phyloP scores from a whole-genome alignment of 2,329 filamentous ascomycete species.

The Fusarium sp. region DNA sequence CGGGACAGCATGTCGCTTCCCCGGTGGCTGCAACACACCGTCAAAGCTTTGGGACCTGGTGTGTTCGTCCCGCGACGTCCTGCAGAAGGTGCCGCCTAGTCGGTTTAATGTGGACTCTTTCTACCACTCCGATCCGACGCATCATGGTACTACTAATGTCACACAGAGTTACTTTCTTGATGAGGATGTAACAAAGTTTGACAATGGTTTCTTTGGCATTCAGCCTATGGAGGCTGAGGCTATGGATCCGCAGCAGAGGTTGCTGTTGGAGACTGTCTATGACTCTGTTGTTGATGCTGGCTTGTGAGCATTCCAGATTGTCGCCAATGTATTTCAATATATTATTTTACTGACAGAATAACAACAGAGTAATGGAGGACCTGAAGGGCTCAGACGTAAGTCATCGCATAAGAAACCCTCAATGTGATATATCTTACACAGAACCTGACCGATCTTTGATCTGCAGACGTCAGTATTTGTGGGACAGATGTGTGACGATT shows the following conservation, averaged over 20 bases:
- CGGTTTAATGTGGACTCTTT: constrained; percentile 17
- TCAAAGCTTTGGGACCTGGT: constrained; percentile 26
- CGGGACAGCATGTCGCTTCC: constrained; percentile 14
- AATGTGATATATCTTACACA: not conserved
- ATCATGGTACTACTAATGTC: constrained; percentile 16
- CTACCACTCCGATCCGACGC: constrained; percentile 4
- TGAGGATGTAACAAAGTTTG: constrained; percentile 18
- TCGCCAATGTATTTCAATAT: too few species aligned
- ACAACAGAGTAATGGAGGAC: not conserved
- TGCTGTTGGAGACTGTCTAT: constrained; percentile 25
- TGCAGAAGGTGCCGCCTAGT: not conserved
- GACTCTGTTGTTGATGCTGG: constrained; percentile 18
- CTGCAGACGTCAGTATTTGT: constrained; percentile 11
- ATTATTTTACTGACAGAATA: not conserved
- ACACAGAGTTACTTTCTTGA: constrained; percentile 10
- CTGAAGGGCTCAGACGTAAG: constrained; percentile 2
- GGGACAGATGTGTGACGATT: constrained; percentile 19
- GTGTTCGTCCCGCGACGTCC: constrained; percentile 4
- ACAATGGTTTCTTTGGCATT: constrained; percentile 24
- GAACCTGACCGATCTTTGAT: constrained; percentile 2
- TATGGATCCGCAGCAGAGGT: constrained; percentile 26
- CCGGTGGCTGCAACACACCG: constrained; percentile 4
- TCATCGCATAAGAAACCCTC: not conserved
- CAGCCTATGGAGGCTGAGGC: constrained; percentile 13
- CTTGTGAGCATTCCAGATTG: not conserved